Percentiles rank a stretch among this genome's conserved stretches.
phyloP scores from a whole-genome alignment of 23 red algal species.

The Pyropia yezoensis region DNA sequence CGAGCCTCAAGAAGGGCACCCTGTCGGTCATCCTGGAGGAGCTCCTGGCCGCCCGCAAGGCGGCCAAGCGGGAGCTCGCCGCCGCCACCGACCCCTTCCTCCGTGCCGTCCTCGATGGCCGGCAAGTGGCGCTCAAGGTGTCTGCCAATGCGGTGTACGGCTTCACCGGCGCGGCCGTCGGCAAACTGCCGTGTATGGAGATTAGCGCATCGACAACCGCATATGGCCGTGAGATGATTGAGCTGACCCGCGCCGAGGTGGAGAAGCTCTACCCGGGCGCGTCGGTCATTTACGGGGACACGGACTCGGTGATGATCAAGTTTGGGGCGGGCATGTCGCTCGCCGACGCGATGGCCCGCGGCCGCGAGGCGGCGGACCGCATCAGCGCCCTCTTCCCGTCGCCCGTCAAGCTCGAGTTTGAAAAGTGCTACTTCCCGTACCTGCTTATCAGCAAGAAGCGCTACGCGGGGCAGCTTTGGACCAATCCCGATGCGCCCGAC shows the following conservation, averaged over 20 bases:
- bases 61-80: conserved; percentile 83
- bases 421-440: conserved; percentile 98
- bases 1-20: conserved; percentile 63
- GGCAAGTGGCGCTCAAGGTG: conserved; percentile 96
- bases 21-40: conserved; percentile 88
- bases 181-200: conserved; percentile 98
- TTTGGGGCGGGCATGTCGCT: conserved; percentile 55
- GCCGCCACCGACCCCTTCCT: conserved; percentile 79
- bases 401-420: conserved; percentile 96
- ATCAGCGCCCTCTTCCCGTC: conserved; percentile 74
- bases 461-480: conserved; percentile 96
- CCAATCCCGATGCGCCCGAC: conserved; percentile 65
- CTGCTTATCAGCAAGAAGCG: conserved; percentile 95
- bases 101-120: conserved; percentile 80
- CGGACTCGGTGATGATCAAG: conserved; percentile 99
- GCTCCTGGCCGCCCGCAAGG: conserved; percentile 78
- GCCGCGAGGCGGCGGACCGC: conserved; percentile 65
- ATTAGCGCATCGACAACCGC: conserved; percentile 93
- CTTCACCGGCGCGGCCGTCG: conserved; percentile 89
- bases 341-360: conserved; percentile 66
- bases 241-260: conserved; percentile 65
- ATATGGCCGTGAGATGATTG: conserved; percentile 95
- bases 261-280: conserved; percentile 70
- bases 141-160: conserved; percentile 99
- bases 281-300: conserved; percentile 93